Evolutionary conservation across 352 stramenopile species (phyloP), one percentile per base, ranked within the genome.

Genomic region (Detonula confervacea): DNA sequence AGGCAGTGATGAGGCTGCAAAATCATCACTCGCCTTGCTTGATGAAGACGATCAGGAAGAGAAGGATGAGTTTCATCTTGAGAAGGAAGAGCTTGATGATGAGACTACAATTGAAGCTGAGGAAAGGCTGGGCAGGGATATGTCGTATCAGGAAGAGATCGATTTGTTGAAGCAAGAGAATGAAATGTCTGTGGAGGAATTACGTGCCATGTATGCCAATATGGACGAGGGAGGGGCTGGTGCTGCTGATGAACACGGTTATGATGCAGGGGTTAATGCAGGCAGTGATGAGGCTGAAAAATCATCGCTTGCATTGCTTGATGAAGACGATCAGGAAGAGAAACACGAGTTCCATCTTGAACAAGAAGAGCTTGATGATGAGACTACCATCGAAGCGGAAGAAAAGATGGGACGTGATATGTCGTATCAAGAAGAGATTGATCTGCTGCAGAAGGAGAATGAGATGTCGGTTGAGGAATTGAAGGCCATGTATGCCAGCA

Each of bases 391-490:
- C n/a, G 94, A 90, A 35, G 86, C 75, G 9, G 95, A 97, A 69
- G 95, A 98, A 77, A 75, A 79, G 7, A 71, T 93, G 16, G 75
- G 77, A 46, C 68, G 72, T 54, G 88, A 94, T 18, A 89, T 94
- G 83, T 80, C 82, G 0, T 89, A 90, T 46, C 64, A 82, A 18
- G 89, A 95, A 6, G 96, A 98, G 78, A 71, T 98, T 6, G 89
- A 85, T 0, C 69, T 92, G 25, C 79, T 98, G 3, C 81, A 97
- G 39, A 80, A 90, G 77, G 96, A 98, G 60, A 93, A 84, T 27
- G 92, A 97, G 73, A 89, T 98, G 72, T 95, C 95, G 2, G 87
- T 98, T 27, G 96, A 98, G 12, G 91, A 97, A 63, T 79, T 98
- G 14, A 84, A 87, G 14, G 86, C 86, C 0, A 90, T 92, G 46